Conservation (phyloP, 129 eudicot genomes). For the Escallonia herrerae region DNA sequence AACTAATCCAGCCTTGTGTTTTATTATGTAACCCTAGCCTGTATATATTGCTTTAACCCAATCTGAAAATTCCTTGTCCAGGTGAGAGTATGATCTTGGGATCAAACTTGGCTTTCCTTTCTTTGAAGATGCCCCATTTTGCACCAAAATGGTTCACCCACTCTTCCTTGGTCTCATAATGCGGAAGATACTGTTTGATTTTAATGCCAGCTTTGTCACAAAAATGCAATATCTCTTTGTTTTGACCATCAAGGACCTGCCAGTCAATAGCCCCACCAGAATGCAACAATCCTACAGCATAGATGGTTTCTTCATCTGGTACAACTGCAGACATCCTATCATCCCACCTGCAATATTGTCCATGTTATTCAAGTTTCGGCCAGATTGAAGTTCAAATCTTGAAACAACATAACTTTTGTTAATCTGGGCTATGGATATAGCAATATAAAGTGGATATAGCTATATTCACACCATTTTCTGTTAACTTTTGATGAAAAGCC, state of each 20-base stretch:
- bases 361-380: too few relatives aligned
- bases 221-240: neutral
- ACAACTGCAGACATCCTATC: neutral
- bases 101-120: neutral
- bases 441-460: too few relatives aligned
- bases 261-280: neutral
- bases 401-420: too few relatives aligned
- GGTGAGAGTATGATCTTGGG: neutral
- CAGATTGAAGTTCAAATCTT: too few relatives aligned
- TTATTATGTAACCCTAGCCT: too few relatives aligned
- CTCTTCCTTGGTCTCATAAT: neutral
- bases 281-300: neutral
- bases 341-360: neutral
- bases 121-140: neutral
- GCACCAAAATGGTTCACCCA: neutral
- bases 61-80: neutral
- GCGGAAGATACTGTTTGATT: neutral
- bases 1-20: too few relatives aligned
- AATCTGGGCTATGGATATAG: too few relatives aligned
- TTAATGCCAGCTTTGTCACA: neutral
- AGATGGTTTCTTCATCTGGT: neutral
- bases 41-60: too few relatives aligned
- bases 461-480: neutral
- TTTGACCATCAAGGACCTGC: neutral
- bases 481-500: neutral